Percentiles rank a stretch among this genome's conserved stretches.
These are phyloP conservation scores for Eragrostis nindensis DNA, from an alignment of 176 grass and related monocot genomes.

Conservation along the genomic window DNA sequence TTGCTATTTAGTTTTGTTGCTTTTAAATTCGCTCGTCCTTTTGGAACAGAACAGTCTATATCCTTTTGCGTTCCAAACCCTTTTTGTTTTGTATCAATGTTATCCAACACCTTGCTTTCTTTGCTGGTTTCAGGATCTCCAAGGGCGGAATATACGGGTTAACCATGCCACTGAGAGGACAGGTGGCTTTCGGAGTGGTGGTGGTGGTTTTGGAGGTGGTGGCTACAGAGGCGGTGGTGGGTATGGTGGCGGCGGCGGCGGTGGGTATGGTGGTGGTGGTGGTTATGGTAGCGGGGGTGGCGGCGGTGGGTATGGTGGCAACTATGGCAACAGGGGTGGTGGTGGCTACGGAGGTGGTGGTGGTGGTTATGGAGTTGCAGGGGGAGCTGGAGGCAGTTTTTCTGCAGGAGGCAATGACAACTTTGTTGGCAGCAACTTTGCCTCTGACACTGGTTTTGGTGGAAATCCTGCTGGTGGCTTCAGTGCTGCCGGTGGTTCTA, in stretches of 20 bases:
- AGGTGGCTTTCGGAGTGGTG: slow-evolving; percentile 36
- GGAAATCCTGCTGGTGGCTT: slow-evolving; percentile 35
- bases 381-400: slow-evolving; percentile 8
- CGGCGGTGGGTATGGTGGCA: slow-evolving; percentile 10
- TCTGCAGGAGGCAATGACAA: slow-evolving; percentile 1
- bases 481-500: slow-evolving; percentile 11
- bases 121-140: slow-evolving; percentile 46
- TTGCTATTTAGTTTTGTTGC: not conserved
- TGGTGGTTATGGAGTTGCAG: slow-evolving; percentile 4
- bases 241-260: not conserved
- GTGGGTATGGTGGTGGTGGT: not conserved
- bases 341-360: too few relatives aligned
- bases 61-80: not conserved
- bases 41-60: not conserved
- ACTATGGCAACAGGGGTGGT: slow-evolving; percentile 22
- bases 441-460: slow-evolving; percentile 13
- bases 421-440: slow-evolving; percentile 24
- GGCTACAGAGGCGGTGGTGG: not conserved
- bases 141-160: slow-evolving; percentile 60
- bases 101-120: not conserved
- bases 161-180: slow-evolving; percentile 67
- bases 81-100: not conserved
- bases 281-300: not conserved
- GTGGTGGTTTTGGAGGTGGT: not conserved
- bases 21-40: slow-evolving; percentile 6